Conservation (phyloP, 345 rosid species). For the Alliaria petiolata region DNA sequence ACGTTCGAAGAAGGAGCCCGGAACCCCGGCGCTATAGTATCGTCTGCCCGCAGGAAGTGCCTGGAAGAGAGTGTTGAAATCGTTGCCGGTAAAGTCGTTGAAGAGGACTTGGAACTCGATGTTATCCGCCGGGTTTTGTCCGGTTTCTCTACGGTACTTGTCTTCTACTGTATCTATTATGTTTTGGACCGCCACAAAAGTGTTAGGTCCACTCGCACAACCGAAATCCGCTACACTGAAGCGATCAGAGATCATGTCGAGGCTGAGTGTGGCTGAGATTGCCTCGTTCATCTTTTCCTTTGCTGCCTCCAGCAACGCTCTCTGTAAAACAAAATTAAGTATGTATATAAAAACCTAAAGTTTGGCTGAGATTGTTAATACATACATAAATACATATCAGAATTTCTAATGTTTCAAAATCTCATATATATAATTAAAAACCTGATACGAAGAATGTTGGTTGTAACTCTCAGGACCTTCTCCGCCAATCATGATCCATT, state of each 20-base stretch:
- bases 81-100: conserved; percentile 39
- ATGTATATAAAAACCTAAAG: no score
- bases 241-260: not conserved
- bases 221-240: conserved; percentile 22
- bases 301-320: conserved; percentile 4
- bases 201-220: conserved; percentile 31
- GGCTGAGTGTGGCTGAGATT: not conserved
- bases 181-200: conserved; percentile 15
- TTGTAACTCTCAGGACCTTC: no score
- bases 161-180: conserved; percentile 14
- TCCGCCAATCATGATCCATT: no score
- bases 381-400: not conserved
- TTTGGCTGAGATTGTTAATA: not conserved
- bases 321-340: not conserved
- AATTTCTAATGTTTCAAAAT: no score
- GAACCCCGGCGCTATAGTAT: conserved; percentile 35
- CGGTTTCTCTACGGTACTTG: conserved; percentile 9
- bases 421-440: no score
- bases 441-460: no score
- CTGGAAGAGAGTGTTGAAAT: conserved; percentile 57
- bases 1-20: conserved; percentile 36
- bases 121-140: not conserved
- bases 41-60: conserved; percentile 25
- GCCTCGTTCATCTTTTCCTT: conserved; percentile 2
- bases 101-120: conserved; percentile 32